Conservation (phyloP, 768 basidiomycete genomes). For the Psilocybe cyanescens region DNA sequence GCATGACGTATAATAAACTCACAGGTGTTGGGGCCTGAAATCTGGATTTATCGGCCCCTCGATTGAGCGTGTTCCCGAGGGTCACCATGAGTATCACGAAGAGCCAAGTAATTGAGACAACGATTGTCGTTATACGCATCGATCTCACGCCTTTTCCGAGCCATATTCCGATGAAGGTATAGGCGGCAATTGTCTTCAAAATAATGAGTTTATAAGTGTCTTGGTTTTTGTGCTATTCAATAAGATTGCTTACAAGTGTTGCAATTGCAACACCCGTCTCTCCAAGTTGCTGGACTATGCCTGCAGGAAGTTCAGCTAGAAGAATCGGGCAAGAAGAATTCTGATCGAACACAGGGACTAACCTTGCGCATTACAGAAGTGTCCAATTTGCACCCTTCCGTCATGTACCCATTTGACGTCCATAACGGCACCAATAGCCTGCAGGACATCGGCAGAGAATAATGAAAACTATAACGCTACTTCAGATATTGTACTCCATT, state of each 20-base stretch:
- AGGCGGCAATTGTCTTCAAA: slow-evolving; percentile 38
- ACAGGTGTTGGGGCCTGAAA: slow-evolving; percentile 41
- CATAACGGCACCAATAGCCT: slow-evolving; percentile 40
- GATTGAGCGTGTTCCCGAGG: slow-evolving; percentile 30
- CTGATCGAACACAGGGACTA: background rate
- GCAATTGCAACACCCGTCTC: slow-evolving; percentile 45
- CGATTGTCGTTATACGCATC: slow-evolving; percentile 26
- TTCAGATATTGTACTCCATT: background rate
- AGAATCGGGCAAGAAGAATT: background rate
- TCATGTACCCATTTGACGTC: slow-evolving; percentile 39
- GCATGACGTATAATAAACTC: slow-evolving; percentile 14
- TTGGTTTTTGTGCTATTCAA: background rate
- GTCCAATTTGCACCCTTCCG: slow-evolving; percentile 35
- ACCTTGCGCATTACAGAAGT: slow-evolving; percentile 43
- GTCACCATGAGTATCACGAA: slow-evolving; percentile 37
- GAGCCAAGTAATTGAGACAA: slow-evolving; percentile 35
- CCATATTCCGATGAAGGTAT: slow-evolving; percentile 46
- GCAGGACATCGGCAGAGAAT: slow-evolving; percentile 37
- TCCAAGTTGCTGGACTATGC: slow-evolving; percentile 43
- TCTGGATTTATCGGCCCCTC: slow-evolving; percentile 12
- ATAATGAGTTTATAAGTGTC: background rate
- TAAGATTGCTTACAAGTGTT: slow-evolving; percentile 36
- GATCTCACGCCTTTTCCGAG: slow-evolving; percentile 30
- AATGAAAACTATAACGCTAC: slow-evolving; percentile 24
- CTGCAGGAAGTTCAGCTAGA: slow-evolving; percentile 19